phyloP scores from a whole-genome alignment of 345 rosid species.

The Jatropha curcas region DNA sequence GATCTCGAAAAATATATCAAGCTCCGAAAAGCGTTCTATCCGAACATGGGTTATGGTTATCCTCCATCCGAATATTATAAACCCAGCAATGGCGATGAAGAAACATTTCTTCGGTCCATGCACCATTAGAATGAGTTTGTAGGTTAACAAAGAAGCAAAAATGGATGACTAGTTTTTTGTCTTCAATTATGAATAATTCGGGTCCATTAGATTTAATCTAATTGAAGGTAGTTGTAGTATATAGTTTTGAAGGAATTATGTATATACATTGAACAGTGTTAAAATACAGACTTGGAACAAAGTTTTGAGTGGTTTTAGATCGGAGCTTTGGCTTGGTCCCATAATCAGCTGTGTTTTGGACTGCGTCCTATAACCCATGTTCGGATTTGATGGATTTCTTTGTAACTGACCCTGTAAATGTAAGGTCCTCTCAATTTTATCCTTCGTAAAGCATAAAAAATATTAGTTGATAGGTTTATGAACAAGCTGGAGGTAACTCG shows the following conservation, averaged over 20 bases:
- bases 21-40: conserved; percentile 19
- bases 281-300: not conserved
- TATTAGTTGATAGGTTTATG: no score
- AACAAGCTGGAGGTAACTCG: no score
- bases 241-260: no score
- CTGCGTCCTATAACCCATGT: no score
- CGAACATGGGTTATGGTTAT: not conserved
- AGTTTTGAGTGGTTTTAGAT: not conserved
- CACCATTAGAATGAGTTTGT: not conserved
- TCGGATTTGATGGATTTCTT: no score
- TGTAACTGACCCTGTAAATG: not conserved
- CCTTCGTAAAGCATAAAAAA: not conserved
- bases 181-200: no score
- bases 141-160: no score
- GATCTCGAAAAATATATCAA: conserved; percentile 19
- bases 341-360: not conserved
- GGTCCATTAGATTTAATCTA: no score
- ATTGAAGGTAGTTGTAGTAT: no score
- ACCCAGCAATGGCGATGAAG: not conserved
- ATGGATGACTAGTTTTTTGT: not conserved
- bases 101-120: not conserved
- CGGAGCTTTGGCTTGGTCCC: not conserved
- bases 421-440: not conserved
- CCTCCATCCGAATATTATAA: not conserved
- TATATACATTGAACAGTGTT: no score